Evolutionary conservation across 129 eudicot species (phyloP).

Genomic region (Gnaphalium uliginosum): DNA sequence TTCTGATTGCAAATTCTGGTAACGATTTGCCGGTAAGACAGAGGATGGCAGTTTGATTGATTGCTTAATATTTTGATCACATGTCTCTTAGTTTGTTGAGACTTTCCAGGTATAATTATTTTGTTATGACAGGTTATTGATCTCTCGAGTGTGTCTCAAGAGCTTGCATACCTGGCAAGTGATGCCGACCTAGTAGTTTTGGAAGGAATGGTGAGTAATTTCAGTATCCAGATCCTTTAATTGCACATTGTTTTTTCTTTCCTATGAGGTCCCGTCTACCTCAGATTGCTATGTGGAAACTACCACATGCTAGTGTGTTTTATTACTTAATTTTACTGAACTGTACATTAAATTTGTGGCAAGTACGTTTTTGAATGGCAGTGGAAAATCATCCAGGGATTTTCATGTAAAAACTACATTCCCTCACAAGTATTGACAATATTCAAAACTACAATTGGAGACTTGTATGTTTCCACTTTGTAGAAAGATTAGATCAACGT

Average conservation of each 20-base stretch:
- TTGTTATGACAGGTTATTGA: slow-evolving; percentile 76
- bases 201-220: slow-evolving; percentile 95
- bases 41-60: background rate
- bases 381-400: background rate
- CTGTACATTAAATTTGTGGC: background rate
- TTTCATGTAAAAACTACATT: no score
- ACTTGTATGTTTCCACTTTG: no score
- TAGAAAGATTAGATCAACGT: no score
- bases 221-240: background rate
- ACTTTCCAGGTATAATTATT: background rate
- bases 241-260: background rate
- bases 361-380: background rate
- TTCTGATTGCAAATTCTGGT: slow-evolving; percentile 92
- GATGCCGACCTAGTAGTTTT: slow-evolving; percentile 89
- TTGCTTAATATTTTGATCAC: background rate
- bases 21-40: slow-evolving; percentile 96
- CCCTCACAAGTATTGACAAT: no score
- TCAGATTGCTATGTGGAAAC: background rate
- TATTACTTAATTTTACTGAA: background rate
- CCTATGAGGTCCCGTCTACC: background rate
- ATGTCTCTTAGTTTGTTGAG: slow-evolving; percentile 13
- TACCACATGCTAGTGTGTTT: background rate
- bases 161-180: slow-evolving; percentile 82
- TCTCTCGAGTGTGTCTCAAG: slow-evolving; percentile 86
- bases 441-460: no score